A percentile compares a stretch with the other conserved stretches of the same genome.
Evolutionary conservation across 345 rosid species (phyloP).

Genomic region (Gossypium turneri): DNA sequence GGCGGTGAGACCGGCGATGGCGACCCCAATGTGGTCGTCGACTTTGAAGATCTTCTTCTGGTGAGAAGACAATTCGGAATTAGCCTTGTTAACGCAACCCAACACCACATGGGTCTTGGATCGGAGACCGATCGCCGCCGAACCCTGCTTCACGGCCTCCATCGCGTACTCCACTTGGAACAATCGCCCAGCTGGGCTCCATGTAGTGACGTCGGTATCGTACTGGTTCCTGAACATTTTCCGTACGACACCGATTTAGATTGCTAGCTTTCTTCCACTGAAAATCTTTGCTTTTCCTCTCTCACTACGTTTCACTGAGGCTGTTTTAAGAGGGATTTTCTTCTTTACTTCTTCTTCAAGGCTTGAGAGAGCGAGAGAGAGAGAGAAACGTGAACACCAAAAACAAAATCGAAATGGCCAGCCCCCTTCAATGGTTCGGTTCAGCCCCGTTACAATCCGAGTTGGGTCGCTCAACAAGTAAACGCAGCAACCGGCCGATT

Average conservation of each 20-base stretch:
- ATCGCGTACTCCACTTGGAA: slow-evolving; percentile 98
- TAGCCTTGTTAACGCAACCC: slow-evolving; percentile 88
- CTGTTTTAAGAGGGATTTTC: slow-evolving; percentile 19
- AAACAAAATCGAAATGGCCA: neutral
- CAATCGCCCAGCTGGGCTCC: slow-evolving; percentile 96
- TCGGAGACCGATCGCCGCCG: slow-evolving; percentile 99
- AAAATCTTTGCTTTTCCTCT: neutral
- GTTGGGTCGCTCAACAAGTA: neutral
- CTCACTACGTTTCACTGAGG: neutral
- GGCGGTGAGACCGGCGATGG: slow-evolving; percentile 95
- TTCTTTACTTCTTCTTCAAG: slow-evolving; percentile 25
- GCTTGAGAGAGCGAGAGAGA: neutral
- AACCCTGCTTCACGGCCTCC: slow-evolving; percentile 99
- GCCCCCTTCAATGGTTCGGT: neutral
- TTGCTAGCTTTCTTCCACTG: neutral
- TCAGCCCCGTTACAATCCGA: neutral
- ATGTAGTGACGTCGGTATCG: slow-evolving; percentile 96
- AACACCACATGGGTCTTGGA: slow-evolving; percentile 88
- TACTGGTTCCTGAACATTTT: slow-evolving; percentile 86
- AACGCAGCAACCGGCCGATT: neutral
- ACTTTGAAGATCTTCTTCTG: slow-evolving; percentile 98
- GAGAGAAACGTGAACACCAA: neutral
- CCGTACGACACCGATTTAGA: slow-evolving; percentile 2
- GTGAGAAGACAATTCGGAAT: slow-evolving; percentile 91
- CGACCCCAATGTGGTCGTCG: slow-evolving; percentile 95